These are phyloP conservation scores for Kuraishia cidri DNA, from an alignment of 805 yeast species.

Conservation along the genomic window DNA sequence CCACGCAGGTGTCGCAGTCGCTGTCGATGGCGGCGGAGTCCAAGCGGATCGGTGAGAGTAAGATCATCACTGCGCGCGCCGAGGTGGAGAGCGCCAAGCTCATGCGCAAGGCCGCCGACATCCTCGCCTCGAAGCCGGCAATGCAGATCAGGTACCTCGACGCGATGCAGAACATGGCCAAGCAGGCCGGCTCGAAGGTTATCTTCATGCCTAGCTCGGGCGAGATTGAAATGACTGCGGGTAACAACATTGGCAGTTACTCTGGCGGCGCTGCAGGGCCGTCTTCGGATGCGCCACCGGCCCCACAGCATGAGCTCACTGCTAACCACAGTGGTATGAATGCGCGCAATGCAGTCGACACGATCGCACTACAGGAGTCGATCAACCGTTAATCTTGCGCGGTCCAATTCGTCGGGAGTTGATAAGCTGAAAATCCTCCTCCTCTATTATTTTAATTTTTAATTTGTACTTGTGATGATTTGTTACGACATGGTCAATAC, in stretches of 20 bases:
- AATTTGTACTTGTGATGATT: too few relatives aligned
- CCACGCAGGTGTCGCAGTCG: conserved; percentile 45
- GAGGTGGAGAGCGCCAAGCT: conserved; percentile 70
- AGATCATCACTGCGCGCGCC: conserved; percentile 66
- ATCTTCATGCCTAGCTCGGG: conserved; percentile 59
- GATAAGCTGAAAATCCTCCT: too few relatives aligned
- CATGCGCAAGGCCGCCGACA: conserved; percentile 75
- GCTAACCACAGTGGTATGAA: too few relatives aligned
- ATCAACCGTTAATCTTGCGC: too few relatives aligned
- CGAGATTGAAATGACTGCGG: conserved; percentile 22
- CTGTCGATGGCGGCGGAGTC: conserved; percentile 71
- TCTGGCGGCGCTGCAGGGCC: not conserved
- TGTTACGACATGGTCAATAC: too few relatives aligned
- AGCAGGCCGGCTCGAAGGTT: conserved; percentile 51
- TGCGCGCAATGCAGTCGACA: too few relatives aligned
- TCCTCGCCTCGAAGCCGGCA: conserved; percentile 64
- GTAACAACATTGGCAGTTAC: not conserved
- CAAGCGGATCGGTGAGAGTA: conserved; percentile 66
- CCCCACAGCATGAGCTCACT: too few relatives aligned
- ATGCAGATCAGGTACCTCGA: conserved; percentile 74
- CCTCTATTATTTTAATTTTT: too few relatives aligned
- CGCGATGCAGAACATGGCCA: conserved; percentile 73
- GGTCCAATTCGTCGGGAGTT: too few relatives aligned
- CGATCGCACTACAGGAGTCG: too few relatives aligned
- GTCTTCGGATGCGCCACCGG: too few relatives aligned